These are phyloP conservation scores for Penicillium nucicola DNA, from an alignment of 495 filamentous ascomycete species.

Conservation along the genomic window DNA sequence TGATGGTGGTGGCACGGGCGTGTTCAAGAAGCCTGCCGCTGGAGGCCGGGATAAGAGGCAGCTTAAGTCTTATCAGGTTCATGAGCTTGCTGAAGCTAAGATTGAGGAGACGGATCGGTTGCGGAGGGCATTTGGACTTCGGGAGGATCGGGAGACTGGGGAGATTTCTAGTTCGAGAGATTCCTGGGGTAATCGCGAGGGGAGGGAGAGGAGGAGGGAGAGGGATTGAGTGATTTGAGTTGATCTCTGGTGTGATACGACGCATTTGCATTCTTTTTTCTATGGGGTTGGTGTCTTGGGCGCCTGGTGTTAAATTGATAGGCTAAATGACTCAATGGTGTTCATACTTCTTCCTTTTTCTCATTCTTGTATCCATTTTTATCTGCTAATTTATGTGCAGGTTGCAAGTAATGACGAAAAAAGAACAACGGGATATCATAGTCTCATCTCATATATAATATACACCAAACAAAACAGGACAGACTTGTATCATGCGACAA, in stretches of 20 bases:
- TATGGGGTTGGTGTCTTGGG: background rate
- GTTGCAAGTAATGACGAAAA: slow-evolving; percentile 6
- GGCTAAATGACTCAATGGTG: background rate
- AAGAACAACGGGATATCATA: slow-evolving; percentile 23
- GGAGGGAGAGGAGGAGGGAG: slow-evolving; percentile 32
- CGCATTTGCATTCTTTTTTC: background rate
- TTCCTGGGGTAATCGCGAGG: slow-evolving; percentile 8
- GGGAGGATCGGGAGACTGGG: slow-evolving; percentile 83
- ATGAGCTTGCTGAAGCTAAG: slow-evolving; percentile 95
- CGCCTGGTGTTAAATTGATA: background rate
- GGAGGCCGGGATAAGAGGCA: slow-evolving; percentile 39
- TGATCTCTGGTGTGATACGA: too few relatives aligned
- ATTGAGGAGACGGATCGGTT: slow-evolving; percentile 91
- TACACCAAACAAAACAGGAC: slow-evolving; percentile 3
- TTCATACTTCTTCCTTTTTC: background rate
- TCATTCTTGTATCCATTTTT: background rate
- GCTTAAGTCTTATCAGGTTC: slow-evolving; percentile 89
- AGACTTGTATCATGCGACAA: slow-evolving; percentile 27
- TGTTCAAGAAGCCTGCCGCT: slow-evolving; percentile 1
- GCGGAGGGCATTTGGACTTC: slow-evolving; percentile 83
- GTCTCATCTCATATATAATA: slow-evolving; percentile 23
- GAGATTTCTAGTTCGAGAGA: slow-evolving; percentile 57
- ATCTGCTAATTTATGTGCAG: background rate
- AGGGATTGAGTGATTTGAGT: slow-evolving; percentile 14
- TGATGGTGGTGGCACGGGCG: slow-evolving; percentile 1